Conservation (phyloP, 1,284 basidiomycete genomes). For the Caloboletus inedulis region DNA sequence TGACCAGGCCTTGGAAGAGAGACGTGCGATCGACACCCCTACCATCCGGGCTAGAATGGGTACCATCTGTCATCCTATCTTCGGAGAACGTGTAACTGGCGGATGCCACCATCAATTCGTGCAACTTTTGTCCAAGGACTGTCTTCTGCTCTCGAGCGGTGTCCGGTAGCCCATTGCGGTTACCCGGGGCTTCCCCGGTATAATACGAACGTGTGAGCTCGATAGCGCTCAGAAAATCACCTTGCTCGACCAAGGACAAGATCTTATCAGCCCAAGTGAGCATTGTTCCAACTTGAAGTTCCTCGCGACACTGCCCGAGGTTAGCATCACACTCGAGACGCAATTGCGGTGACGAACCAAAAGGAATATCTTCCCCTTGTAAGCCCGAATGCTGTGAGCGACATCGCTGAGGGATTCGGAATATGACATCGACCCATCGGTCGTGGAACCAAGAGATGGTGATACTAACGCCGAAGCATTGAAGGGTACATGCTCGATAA, state of each 20-base stretch:
- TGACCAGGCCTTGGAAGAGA: constrained; percentile 87
- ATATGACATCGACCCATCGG: constrained; percentile 47
- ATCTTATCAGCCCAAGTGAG: constrained; percentile 96
- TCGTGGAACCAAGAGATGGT: constrained; percentile 47
- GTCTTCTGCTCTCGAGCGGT: constrained; percentile 53
- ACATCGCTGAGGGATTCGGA: constrained; percentile 53
- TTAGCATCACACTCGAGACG: constrained; percentile 3
- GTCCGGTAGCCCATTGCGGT: constrained; percentile 83
- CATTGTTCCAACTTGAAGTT: constrained; percentile 80
- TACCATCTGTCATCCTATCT: constrained; percentile 87
- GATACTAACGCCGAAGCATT: constrained; percentile 55
- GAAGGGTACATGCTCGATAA: constrained; percentile 59
- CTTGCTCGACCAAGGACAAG: constrained; percentile 76
- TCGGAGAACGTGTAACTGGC: constrained; percentile 91
- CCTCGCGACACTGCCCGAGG: constrained; percentile 53
- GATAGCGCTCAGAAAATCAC: constrained; percentile 90
- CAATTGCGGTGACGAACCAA: constrained; percentile 55
- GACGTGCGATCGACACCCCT: constrained; percentile 90
- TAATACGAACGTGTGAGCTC: constrained; percentile 85
- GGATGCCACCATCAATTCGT: constrained; percentile 85
- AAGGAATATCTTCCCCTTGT: constrained; percentile 90
- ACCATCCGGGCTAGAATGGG: constrained; percentile 78
- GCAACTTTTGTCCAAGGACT: constrained; percentile 75
- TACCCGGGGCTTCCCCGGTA: constrained; percentile 78
- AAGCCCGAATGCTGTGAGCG: constrained; percentile 72